A percentile compares a stretch with the other conserved stretches of the same genome.
Evolutionary conservation across 1,284 basidiomycete genomes (phyloP).

Genomic region (Sanghuangporus sanghuang): DNA sequence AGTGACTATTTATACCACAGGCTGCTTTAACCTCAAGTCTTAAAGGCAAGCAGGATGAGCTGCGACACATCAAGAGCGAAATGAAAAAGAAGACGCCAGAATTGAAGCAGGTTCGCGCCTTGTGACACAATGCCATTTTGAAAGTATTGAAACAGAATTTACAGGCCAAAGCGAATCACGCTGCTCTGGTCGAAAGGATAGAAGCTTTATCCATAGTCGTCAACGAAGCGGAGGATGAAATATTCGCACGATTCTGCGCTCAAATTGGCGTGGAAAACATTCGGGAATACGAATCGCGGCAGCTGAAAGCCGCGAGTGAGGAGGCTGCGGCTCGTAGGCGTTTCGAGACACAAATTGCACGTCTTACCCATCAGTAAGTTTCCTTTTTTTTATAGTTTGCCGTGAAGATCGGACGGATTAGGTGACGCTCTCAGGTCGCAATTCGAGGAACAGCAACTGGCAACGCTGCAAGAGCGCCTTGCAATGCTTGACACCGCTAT

Average conservation of each 20-base stretch:
- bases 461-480: conserved; percentile 60
- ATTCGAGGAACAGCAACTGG: conserved; percentile 76
- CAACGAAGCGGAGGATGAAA: conserved; percentile 73
- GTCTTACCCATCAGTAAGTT: conserved; percentile 82
- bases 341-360: conserved; percentile 84
- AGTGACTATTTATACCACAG: conserved; percentile 32
- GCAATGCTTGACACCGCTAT: conserved; percentile 50
- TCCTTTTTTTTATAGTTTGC: background rate
- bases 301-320: conserved; percentile 82
- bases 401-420: background rate
- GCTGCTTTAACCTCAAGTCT: conserved; percentile 59
- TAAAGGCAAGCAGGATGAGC: conserved; percentile 71
- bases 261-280: conserved; percentile 82
- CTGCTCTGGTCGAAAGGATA: conserved; percentile 51
- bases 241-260: conserved; percentile 80
- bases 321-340: conserved; percentile 82
- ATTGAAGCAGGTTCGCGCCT: conserved; percentile 49
- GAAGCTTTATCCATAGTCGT: conserved; percentile 55
- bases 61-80: conserved; percentile 71
- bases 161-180: conserved; percentile 50
- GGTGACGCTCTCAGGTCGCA: conserved; percentile 47
- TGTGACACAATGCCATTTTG: background rate
- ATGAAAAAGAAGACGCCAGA: conserved; percentile 65
- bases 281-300: conserved; percentile 92
- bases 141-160: background rate